Percentiles rank a stretch among this genome's conserved stretches.
Conservation (phyloP, 225 moss, liverwort and hornwort species). For the Straminergon stramineum region DNA sequence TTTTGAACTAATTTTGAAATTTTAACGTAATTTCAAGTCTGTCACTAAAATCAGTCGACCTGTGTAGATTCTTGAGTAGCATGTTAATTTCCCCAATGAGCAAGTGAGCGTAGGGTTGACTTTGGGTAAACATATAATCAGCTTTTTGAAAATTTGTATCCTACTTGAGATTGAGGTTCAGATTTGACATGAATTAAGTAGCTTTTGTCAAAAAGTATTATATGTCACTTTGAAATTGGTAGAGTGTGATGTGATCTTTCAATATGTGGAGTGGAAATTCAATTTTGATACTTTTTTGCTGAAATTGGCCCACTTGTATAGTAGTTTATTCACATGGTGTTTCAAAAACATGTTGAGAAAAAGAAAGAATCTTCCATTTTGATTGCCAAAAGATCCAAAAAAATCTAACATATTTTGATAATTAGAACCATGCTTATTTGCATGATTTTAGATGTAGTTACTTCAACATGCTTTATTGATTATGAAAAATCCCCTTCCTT, state of each 20-base stretch:
- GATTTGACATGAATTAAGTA: neutral
- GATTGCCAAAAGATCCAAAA: neutral
- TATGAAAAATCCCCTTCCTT: neutral
- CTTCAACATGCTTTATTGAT: neutral
- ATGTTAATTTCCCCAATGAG: neutral
- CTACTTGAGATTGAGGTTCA: neutral
- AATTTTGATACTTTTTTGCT: neutral
- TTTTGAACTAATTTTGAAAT: neutral
- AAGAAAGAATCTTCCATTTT: neutral
- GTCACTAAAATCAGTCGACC: neutral
- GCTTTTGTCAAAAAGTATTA: neutral
- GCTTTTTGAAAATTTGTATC: neutral
- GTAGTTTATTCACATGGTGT: neutral
- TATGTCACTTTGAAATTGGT: neutral
- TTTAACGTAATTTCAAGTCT: neutral
- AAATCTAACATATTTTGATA: neutral
- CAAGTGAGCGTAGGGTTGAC: neutral
- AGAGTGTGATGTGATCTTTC: neutral
- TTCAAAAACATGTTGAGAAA: accelerated
- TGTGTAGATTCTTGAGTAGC: neutral
- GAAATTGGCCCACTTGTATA: neutral
- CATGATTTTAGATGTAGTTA: neutral
- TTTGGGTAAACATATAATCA: neutral
- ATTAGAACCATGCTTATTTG: neutral
- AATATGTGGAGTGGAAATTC: neutral